Percentiles rank a stretch among this genome's conserved stretches.
phyloP scores from a whole-genome alignment of 2,329 filamentous ascomycete genomes.

The Calonectria hongkongensis region DNA sequence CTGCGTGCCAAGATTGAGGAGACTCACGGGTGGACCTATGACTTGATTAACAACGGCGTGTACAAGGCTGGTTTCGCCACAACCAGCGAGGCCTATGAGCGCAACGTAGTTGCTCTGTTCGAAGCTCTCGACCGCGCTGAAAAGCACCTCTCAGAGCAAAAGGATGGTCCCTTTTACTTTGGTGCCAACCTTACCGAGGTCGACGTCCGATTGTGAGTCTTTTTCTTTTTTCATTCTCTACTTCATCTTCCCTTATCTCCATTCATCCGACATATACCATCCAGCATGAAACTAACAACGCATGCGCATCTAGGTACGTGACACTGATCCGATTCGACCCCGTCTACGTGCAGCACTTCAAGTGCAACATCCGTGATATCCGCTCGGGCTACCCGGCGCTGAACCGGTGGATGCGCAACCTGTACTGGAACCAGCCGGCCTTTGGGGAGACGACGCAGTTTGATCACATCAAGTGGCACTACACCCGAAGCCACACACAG shows the following conservation, averaged over 20 bases:
- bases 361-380: conserved; percentile 91
- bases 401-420: conserved; percentile 86
- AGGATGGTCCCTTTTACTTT: conserved; percentile 81
- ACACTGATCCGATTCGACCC: conserved; percentile 85
- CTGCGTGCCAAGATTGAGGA: conserved; percentile 83
- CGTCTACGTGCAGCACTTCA: conserved; percentile 92
- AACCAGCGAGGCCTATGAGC: conserved; percentile 87
- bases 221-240: background rate
- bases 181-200: conserved; percentile 86
- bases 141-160: conserved; percentile 73
- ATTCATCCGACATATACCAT: background rate
- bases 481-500: conserved; percentile 77
- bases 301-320: conserved; percentile 69
- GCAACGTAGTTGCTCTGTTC: conserved; percentile 83
- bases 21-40: conserved; percentile 88
- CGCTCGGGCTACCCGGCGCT: conserved; percentile 87
- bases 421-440: conserved; percentile 89
- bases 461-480: conserved; percentile 93
- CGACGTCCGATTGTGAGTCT: conserved; percentile 81
- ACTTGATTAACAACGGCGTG: conserved; percentile 82
- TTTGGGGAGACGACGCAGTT: conserved; percentile 92
- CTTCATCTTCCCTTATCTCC: background rate
- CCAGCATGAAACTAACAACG: conserved; percentile 38
- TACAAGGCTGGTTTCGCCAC: conserved; percentile 90
- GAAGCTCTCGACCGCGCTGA: conserved; percentile 85